A percentile compares a stretch with the other conserved stretches of the same genome.
Conservation (phyloP, 2,329 filamentous ascomycete species). For the Reticulascus tulasneorum region DNA sequence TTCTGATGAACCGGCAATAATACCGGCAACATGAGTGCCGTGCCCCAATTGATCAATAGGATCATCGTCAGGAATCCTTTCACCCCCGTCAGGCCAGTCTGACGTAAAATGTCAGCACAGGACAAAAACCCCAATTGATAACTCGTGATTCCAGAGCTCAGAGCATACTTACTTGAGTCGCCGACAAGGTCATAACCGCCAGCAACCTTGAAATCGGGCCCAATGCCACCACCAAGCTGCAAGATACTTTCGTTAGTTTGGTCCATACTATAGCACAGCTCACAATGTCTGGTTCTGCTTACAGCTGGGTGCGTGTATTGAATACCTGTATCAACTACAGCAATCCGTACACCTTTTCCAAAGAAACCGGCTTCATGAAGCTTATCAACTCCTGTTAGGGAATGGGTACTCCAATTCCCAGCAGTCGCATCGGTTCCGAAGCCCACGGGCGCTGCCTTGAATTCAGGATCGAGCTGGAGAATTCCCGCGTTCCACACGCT, state of each 20-base stretch:
- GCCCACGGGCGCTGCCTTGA: constrained; percentile 2
- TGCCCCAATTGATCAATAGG: constrained; percentile 55
- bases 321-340: constrained; percentile 35
- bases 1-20: constrained; percentile 22
- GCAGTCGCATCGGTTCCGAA: constrained; percentile 11
- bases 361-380: constrained; percentile 31
- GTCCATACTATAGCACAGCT: not conserved
- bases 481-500: constrained; percentile 13
- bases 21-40: constrained; percentile 50
- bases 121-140: not conserved
- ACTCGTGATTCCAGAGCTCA: not conserved
- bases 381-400: constrained; percentile 34
- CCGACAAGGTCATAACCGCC: constrained; percentile 22
- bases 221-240: constrained; percentile 41
- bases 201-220: constrained; percentile 32
- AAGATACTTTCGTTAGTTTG: not conserved
- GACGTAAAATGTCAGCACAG: constrained; percentile 1
- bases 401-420: constrained; percentile 29
- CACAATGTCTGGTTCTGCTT: not conserved
- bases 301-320: constrained; percentile 35
- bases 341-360: constrained; percentile 34
- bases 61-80: constrained; percentile 40
- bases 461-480: constrained; percentile 8
- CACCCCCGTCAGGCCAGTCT: constrained; percentile 15
- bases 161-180: constrained; percentile 13